phyloP scores from a whole-genome alignment of 176 grass and related monocot genomes.

The Musa acuminata region DNA sequence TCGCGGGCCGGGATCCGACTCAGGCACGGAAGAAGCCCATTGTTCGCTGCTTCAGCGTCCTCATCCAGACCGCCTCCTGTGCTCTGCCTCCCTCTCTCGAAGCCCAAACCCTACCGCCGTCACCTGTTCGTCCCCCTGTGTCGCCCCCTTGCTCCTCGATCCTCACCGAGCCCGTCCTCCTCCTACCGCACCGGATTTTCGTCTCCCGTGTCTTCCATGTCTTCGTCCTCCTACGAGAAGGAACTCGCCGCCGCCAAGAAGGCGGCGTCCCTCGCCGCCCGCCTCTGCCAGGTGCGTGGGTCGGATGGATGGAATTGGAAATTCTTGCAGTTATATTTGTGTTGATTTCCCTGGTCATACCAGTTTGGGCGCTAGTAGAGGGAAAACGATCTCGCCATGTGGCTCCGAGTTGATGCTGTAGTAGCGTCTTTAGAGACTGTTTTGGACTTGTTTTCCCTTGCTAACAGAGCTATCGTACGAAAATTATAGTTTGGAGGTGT shows the following conservation, averaged over 20 bases:
- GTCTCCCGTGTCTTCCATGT: slow-evolving; percentile 12
- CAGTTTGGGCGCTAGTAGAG: neutral
- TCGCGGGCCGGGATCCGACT: neutral
- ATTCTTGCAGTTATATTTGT: too few relatives aligned
- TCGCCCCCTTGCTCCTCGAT: neutral
- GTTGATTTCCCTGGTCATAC: too few relatives aligned
- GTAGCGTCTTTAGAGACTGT: too few relatives aligned
- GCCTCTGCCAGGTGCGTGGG: slow-evolving; percentile 63
- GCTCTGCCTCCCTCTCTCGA: neutral
- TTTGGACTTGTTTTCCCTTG: too few relatives aligned
- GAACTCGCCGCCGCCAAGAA: slow-evolving; percentile 91
- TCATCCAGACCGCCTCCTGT: neutral
- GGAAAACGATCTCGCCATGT: too few relatives aligned
- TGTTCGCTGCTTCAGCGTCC: neutral
- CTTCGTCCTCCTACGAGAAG: slow-evolving; percentile 43
- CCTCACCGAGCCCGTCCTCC: slow-evolving; percentile 4
- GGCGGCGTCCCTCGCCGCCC: slow-evolving; percentile 68
- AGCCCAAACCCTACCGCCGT: neutral
- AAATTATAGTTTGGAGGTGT: too few relatives aligned
- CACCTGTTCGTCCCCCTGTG: neutral
- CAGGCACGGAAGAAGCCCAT: neutral
- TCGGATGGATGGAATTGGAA: neutral
- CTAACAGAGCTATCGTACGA: too few relatives aligned
- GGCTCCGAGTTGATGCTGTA: too few relatives aligned
- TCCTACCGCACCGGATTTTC: neutral